Evolutionary conservation across 306 rosid genomes (phyloP), one percentile per base, ranked within the genome.

Genomic region (Spatholobus suberectus): DNA sequence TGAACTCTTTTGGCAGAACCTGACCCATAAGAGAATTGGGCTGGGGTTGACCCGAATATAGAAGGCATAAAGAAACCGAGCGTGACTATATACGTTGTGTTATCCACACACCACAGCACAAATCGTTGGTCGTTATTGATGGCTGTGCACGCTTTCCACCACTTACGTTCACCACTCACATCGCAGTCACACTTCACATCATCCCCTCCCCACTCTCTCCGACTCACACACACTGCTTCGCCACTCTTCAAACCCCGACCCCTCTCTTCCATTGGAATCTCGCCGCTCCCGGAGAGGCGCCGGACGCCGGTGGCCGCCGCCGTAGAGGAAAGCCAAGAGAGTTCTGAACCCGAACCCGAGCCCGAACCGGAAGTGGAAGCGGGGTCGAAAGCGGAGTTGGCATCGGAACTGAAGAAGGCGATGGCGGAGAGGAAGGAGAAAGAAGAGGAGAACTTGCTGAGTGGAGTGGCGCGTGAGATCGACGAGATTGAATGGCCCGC

Each of bases 401-500:
- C 94, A 6, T 75, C 88, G 78, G 94, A 92, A 65, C 87, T 96
- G 59, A 94, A 89, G 93, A 88, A 86, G 89, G 97, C 92, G 6
- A 89, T 91, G 94, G 86, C 85, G 82, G 89, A 91, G 87, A 86
- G 88, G 82, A 92, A 92, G 85, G 91, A 85, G 69, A 81, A 83
- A 61, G 84, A 84, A 61, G 92, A 38, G 7, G 89, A 85, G 0
- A 88, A 58, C 34, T 66, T 93, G 62, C 69, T 83, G 75, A 80
- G 88, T 24, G 99, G 99, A 65, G 98, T 96, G 80, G 91, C 82
- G 35, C 84, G 85, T 77, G 99, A 96, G 91, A 85, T 92, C 15
- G 82, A 62, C 68, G 90, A 93, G 89, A 92, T 96, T 43, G 98
- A 93, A 70, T 96, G 99, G 98, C 99, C 99, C 0, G 87, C 82